Percentiles rank a stretch among this genome's conserved stretches.
These are phyloP conservation scores for Thoreauomyces humboldtii DNA, from an alignment of 192 early-diverging fungal genomes.

Conservation along the genomic window DNA sequence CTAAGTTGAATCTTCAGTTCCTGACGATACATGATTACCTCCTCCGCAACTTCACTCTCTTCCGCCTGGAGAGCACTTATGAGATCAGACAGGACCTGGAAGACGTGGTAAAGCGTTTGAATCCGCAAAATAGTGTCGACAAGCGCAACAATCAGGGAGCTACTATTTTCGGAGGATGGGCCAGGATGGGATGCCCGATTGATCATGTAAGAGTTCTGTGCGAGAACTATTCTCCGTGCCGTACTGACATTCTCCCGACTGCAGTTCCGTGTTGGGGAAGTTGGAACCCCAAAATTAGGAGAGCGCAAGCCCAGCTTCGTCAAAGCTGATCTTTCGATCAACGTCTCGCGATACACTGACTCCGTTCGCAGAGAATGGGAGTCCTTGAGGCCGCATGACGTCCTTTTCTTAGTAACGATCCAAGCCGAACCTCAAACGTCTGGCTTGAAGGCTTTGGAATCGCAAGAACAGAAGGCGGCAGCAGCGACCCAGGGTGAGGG, in stretches of 20 bases:
- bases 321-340: constrained; percentile 75
- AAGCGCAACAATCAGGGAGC: constrained; percentile 40
- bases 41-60: constrained; percentile 77
- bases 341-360: constrained; percentile 65
- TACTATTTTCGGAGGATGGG: constrained; percentile 89
- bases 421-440: constrained; percentile 45
- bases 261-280: constrained; percentile 64
- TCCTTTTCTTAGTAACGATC: constrained; percentile 82
- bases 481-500: not conserved
- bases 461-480: constrained; percentile 3
- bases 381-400: constrained; percentile 74
- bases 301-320: constrained; percentile 71
- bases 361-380: constrained; percentile 88
- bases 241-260: no score
- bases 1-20: constrained; percentile 93
- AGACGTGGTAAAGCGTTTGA: constrained; percentile 79
- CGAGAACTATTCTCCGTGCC: not conserved
- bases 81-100: constrained; percentile 86
- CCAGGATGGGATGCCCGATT: constrained; percentile 83
- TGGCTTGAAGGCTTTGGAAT: constrained; percentile 12
- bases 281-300: constrained; percentile 68
- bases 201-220: constrained; percentile 53
- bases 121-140: constrained; percentile 59
- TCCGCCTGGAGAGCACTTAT: constrained; percentile 76
- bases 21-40: constrained; percentile 91